phyloP scores from a whole-genome alignment of 2,329 filamentous ascomycete genomes.

The Tolypocladium album region DNA sequence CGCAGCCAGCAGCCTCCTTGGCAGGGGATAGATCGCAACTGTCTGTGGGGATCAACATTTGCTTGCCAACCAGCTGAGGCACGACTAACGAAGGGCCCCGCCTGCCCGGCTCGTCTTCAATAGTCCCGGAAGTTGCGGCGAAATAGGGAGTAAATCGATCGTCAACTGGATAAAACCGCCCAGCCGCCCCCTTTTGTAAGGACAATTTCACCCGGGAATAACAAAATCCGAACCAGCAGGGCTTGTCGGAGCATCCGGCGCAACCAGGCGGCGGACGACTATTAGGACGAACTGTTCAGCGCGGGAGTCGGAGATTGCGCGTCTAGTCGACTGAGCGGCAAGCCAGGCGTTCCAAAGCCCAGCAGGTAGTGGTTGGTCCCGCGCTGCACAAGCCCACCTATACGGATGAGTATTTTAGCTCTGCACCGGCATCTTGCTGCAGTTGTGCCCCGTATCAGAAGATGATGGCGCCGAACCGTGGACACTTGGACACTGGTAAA shows the following conservation, averaged over 20 bases:
- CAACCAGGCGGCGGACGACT: not conserved
- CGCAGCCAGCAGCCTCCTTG: not conserved
- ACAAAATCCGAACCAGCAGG: not conserved
- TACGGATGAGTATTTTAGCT: not conserved
- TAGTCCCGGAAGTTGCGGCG: not conserved
- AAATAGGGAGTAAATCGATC: not conserved
- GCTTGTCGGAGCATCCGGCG: not conserved
- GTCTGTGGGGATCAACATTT: not conserved
- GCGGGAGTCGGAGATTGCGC: not conserved
- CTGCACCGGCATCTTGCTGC: not conserved
- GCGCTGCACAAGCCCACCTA: not conserved
- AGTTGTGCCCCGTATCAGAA: not conserved
- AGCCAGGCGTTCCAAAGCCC: not conserved
- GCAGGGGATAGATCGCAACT: not conserved
- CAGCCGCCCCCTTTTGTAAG: not conserved
- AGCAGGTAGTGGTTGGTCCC: not conserved
- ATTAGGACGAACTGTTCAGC: not conserved
- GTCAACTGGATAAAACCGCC: not conserved
- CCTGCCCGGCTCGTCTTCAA: not conserved
- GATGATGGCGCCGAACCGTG: not conserved
- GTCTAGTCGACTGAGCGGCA: not conserved
- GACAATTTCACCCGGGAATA: not conserved
- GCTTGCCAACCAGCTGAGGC: not conserved
- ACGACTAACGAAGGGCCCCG: not conserved
- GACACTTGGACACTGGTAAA: not conserved